Conservation (phyloP, 441 rosid species). For the Erysimum cheiri region DNA sequence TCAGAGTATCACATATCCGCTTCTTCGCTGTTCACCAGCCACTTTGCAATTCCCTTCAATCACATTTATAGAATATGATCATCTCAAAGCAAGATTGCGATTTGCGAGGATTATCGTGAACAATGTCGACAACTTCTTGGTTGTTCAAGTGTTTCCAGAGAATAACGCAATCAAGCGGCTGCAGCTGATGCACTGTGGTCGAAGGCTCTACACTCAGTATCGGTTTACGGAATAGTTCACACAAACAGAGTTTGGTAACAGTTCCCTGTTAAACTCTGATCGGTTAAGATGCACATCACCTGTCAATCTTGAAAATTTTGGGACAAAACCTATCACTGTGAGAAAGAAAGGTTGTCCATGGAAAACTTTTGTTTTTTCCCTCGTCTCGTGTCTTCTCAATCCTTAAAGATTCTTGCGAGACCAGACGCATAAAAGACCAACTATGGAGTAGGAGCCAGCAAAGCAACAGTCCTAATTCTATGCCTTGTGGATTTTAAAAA, state of each 20-base stretch:
- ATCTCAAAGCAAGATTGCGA: conserved; percentile 13
- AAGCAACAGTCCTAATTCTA: neutral
- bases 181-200: too few relatives aligned
- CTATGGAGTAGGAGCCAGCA: neutral
- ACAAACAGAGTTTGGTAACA: conserved; percentile 25
- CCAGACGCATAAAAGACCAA: neutral
- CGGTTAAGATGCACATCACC: conserved; percentile 87
- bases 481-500: neutral
- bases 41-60: neutral
- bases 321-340: too few relatives aligned
- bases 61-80: neutral
- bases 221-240: neutral
- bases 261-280: conserved; percentile 89
- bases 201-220: neutral
- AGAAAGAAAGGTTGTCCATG: too few relatives aligned
- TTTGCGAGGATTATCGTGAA: conserved; percentile 57
- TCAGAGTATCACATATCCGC: neutral
- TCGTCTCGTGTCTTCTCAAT: neutral
- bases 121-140: conserved; percentile 67
- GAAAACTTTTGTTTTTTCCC: neutral
- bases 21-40: neutral
- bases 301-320: conserved; percentile 66
- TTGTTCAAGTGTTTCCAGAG: conserved; percentile 47
- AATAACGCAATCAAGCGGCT: neutral
- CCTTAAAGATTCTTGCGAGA: neutral